A percentile compares a stretch with the other conserved stretches of the same genome.
Conservation (phyloP, 768 basidiomycete species). For the Lanmaoa pseudosensibilis region DNA sequence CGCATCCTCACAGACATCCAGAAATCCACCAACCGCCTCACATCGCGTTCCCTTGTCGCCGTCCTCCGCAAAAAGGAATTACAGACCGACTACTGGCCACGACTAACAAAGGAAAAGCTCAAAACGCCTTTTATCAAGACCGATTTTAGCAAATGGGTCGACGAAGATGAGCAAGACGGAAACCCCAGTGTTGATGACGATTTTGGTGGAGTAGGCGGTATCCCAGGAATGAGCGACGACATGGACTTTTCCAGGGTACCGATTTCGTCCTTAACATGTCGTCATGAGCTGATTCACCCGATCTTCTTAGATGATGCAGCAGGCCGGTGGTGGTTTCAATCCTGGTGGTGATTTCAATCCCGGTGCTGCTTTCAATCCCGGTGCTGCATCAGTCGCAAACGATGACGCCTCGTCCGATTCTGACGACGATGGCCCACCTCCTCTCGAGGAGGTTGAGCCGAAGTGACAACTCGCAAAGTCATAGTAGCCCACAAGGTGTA, state of each 20-base stretch:
- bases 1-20: constrained; percentile 9
- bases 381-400: neutral
- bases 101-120: constrained; percentile 85
- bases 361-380: too few species aligned
- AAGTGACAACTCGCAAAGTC: neutral
- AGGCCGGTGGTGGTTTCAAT: constrained; percentile 29
- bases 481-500: constrained; percentile 3
- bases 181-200: constrained; percentile 42
- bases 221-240: constrained; percentile 41
- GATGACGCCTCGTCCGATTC: too few species aligned
- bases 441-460: too few species aligned
- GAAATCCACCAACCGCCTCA: constrained; percentile 49
- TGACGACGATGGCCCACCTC: constrained; percentile 70
- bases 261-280: constrained; percentile 2
- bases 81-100: constrained; percentile 84
- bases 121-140: constrained; percentile 87
- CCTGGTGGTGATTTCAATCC: constrained; percentile 14
- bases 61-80: constrained; percentile 80
- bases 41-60: constrained; percentile 64
- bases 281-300: constrained; percentile 3
- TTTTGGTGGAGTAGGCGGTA: constrained; percentile 32
- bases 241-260: constrained; percentile 69
- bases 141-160: constrained; percentile 93
- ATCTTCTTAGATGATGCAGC: constrained; percentile 42
- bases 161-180: constrained; percentile 94